Conservation (phyloP, 1,139 yeast species). For the Protomyces macrosporus region DNA sequence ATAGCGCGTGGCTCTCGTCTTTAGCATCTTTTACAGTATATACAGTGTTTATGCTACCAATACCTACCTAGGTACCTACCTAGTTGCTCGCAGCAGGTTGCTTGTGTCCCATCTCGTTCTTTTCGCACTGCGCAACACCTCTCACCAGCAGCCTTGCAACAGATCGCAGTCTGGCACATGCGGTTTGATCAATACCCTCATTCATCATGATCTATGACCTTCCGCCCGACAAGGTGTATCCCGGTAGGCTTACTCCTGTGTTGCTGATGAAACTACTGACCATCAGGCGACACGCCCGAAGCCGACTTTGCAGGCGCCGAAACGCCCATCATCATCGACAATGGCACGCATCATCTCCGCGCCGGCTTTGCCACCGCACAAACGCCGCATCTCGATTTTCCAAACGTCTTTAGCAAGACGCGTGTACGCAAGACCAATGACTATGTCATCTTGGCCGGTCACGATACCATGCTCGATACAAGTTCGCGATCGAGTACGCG, state of each 20-base stretch:
- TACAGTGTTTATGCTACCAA: too few relatives aligned
- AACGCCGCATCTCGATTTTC: slow-evolving; percentile 62
- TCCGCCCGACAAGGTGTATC: neutral
- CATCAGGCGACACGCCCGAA: neutral
- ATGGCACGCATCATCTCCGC: slow-evolving; percentile 38
- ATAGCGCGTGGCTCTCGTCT: too few relatives aligned
- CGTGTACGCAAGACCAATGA: slow-evolving; percentile 68
- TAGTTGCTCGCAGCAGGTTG: too few relatives aligned
- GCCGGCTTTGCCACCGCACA: slow-evolving; percentile 59
- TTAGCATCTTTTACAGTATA: too few relatives aligned
- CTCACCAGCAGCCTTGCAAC: too few relatives aligned
- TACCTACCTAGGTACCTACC: too few relatives aligned
- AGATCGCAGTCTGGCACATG: too few relatives aligned
- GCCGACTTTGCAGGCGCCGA: slow-evolving; percentile 9
- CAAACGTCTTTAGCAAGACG: slow-evolving; percentile 64
- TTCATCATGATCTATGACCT: neutral
- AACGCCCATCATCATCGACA: slow-evolving; percentile 29
- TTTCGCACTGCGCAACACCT: too few relatives aligned
- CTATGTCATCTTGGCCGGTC: slow-evolving; percentile 70
- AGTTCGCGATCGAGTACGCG: slow-evolving; percentile 62
- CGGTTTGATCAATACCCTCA: too few relatives aligned
- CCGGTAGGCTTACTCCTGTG: neutral
- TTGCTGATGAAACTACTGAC: neutral
- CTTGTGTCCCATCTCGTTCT: too few relatives aligned
- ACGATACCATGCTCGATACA: slow-evolving; percentile 70